A percentile compares a stretch with the other conserved stretches of the same genome.
Evolutionary conservation across 257 asterid genomes (phyloP).

Genomic region (Striga asiatica): DNA sequence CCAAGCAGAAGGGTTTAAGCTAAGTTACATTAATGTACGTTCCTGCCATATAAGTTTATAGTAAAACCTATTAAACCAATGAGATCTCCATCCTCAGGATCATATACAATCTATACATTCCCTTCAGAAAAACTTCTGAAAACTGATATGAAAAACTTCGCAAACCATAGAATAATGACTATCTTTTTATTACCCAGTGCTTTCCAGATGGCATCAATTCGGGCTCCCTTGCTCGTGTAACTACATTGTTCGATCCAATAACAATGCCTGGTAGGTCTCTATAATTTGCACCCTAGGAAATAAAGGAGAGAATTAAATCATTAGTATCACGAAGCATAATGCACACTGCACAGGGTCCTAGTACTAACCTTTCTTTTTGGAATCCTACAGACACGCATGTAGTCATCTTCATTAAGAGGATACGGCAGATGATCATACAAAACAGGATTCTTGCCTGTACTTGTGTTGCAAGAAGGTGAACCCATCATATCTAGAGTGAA

Average conservation of each 20-base stretch:
- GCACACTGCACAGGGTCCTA: not conserved
- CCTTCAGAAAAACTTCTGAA: not conserved
- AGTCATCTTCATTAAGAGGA: slow-evolving; percentile 27
- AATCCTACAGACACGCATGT: slow-evolving; percentile 31
- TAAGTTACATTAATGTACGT: no score
- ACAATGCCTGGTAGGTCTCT: slow-evolving; percentile 42
- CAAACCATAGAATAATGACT: not conserved
- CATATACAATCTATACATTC: not conserved
- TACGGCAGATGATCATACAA: slow-evolving; percentile 35
- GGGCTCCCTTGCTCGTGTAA: slow-evolving; percentile 18
- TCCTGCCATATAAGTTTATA: no score
- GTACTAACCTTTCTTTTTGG: slow-evolving; percentile 37
- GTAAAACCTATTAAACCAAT: no score
- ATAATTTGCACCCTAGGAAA: slow-evolving; percentile 37
- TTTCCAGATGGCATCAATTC: slow-evolving; percentile 38
- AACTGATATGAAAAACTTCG: not conserved
- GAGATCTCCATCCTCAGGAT: not conserved
- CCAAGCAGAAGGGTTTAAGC: no score
- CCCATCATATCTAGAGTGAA: slow-evolving; percentile 27
- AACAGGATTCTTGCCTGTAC: slow-evolving; percentile 13
- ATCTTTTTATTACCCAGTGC: slow-evolving; percentile 28
- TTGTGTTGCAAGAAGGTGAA: slow-evolving; percentile 20
- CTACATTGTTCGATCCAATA: slow-evolving; percentile 25
- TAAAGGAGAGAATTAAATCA: slow-evolving; percentile 15
- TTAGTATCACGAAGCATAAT: slow-evolving; percentile 9